Conservation (phyloP, 352 stramenopile genomes). For the Elongisporangium anandrum region DNA sequence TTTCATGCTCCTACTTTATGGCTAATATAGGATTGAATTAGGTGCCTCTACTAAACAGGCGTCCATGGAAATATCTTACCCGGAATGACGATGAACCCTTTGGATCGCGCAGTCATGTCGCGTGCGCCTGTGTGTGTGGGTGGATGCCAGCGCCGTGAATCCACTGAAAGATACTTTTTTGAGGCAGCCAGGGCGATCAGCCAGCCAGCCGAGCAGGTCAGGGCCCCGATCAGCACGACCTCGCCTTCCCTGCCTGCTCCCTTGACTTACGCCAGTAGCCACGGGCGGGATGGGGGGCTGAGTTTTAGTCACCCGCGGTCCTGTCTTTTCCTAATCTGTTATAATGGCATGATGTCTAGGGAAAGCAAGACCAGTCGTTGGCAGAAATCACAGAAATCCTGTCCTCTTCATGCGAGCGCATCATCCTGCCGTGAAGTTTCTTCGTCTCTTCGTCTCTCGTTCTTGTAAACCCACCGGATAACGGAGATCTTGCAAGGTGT, state of each 20-base stretch:
- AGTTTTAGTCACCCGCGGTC: background rate
- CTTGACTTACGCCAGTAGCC: background rate
- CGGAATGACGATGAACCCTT: background rate
- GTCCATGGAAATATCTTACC: background rate
- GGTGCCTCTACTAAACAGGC: too few relatives aligned
- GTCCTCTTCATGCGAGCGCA: background rate
- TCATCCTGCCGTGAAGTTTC: background rate
- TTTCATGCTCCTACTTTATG: background rate
- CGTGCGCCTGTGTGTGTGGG: background rate
- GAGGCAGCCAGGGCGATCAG: background rate
- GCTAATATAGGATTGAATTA: conserved; percentile 1
- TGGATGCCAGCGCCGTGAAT: background rate
- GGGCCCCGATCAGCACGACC: too few relatives aligned
- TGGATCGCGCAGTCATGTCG: background rate
- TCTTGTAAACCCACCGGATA: too few relatives aligned
- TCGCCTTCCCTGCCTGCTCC: background rate
- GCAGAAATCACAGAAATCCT: background rate
- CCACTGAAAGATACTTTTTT: background rate
- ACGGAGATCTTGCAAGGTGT: background rate
- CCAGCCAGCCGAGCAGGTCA: too few relatives aligned
- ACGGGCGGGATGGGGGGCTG: background rate
- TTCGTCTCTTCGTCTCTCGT: background rate
- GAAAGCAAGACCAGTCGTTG: background rate
- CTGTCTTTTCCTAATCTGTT: background rate
- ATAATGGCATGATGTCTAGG: background rate